Evolutionary conservation across 2,329 filamentous ascomycete species (phyloP).

Genomic region (Alternaria atra): DNA sequence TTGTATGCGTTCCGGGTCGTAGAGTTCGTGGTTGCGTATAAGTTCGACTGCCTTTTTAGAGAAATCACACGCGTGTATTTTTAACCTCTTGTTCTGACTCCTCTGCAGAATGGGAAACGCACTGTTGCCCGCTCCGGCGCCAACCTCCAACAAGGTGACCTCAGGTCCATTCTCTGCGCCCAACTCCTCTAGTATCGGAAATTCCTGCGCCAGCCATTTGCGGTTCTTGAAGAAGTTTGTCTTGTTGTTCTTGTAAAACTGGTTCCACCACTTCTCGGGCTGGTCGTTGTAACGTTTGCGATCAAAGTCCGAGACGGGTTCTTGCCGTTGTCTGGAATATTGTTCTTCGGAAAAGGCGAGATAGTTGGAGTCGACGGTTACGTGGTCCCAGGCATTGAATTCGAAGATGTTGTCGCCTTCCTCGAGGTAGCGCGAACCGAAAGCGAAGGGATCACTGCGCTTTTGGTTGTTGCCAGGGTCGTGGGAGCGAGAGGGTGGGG

Average conservation of each 20-base stretch:
- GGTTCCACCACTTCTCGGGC: conserved; percentile 96
- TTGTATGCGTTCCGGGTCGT: conserved; percentile 75
- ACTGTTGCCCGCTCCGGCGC: conserved; percentile 94
- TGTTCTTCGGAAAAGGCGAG: conserved; percentile 85
- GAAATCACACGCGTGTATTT: conserved; percentile 94
- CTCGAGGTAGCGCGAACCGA: conserved; percentile 86
- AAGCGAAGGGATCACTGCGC: conserved; percentile 91
- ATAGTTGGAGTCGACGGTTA: conserved; percentile 90
- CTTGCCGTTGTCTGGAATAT: conserved; percentile 82
- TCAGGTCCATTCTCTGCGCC: conserved; percentile 74
- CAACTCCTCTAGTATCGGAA: conserved; percentile 83
- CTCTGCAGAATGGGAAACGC: conserved; percentile 87
- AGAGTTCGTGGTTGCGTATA: conserved; percentile 82
- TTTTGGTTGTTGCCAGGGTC: conserved; percentile 80
- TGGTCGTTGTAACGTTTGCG: conserved; percentile 88
- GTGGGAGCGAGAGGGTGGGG: conserved; percentile 69
- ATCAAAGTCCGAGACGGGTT: conserved; percentile 92
- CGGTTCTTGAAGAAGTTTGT: conserved; percentile 98
- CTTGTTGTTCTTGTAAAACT: conserved; percentile 98
- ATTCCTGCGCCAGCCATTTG: conserved; percentile 97
- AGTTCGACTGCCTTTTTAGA: conserved; percentile 94
- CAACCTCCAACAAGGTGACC: conserved; percentile 83
- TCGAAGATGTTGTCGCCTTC: conserved; percentile 91
- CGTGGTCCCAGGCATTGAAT: conserved; percentile 99
- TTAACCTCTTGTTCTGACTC: conserved; percentile 83